Conservation (phyloP, 192 early-diverging fungal genomes). For the Mortierella alpina region DNA sequence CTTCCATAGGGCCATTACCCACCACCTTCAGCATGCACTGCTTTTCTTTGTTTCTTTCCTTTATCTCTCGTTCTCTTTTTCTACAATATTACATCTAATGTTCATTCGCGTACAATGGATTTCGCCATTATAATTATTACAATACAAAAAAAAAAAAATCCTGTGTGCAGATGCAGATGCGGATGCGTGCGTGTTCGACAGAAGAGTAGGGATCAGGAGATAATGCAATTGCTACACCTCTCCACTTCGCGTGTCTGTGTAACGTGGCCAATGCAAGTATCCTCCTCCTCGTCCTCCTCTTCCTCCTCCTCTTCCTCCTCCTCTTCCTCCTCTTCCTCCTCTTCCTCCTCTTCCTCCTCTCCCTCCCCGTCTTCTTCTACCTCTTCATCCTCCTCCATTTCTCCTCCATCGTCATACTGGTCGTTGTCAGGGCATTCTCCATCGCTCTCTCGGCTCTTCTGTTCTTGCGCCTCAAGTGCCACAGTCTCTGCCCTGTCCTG, state of each 20-base stretch:
- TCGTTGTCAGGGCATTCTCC: neutral
- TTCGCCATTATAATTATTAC: neutral
- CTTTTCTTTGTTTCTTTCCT: neutral
- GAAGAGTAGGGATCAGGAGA: neutral
- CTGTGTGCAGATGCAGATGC: neutral
- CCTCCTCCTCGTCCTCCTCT: neutral
- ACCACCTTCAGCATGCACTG: neutral
- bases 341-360: neutral
- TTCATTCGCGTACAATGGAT: neutral
- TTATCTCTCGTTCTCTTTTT: neutral
- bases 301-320: neutral
- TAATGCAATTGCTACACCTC: slow-evolving; percentile 13
- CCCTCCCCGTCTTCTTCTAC: neutral
- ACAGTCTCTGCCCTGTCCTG: neutral
- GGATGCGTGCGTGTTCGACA: neutral
- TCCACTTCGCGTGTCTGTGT: neutral
- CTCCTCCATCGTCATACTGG: neutral
- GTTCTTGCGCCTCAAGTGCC: neutral
- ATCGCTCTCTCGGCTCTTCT: neutral
- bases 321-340: neutral
- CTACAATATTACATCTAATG: neutral
- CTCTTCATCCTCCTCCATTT: neutral
- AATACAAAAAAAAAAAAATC: neutral
- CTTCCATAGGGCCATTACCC: too few species aligned
- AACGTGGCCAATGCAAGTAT: neutral